A percentile compares a stretch with the other conserved stretches of the same genome.
These are phyloP conservation scores for Cordyceps fumosorosea DNA, from an alignment of 2,329 filamentous ascomycete species.

Conservation along the genomic window DNA sequence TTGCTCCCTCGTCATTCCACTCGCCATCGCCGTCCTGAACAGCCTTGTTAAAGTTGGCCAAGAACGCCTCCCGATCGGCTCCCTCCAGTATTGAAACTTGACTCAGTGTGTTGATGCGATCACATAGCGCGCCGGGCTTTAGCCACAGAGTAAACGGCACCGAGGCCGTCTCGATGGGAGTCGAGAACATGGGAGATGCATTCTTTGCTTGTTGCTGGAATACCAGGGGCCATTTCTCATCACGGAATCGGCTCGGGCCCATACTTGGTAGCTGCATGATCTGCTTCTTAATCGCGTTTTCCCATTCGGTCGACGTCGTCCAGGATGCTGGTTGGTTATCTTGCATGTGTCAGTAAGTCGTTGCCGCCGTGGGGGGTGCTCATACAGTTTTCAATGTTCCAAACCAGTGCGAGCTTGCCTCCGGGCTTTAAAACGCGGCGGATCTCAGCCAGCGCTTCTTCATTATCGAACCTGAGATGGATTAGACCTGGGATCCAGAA, in stretches of 20 bases:
- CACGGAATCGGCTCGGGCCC: slow-evolving; percentile 57
- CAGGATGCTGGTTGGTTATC: slow-evolving; percentile 58
- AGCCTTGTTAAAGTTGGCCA: slow-evolving; percentile 46
- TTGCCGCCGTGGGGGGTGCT: slow-evolving; percentile 10
- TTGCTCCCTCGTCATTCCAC: slow-evolving; percentile 54
- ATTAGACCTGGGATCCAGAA: not conserved
- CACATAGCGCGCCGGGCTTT: slow-evolving; percentile 54
- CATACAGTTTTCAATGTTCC: slow-evolving; percentile 68
- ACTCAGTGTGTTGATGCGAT: slow-evolving; percentile 58
- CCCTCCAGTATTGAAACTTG: slow-evolving; percentile 57
- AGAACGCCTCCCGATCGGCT: slow-evolving; percentile 41
- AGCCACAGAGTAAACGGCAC: slow-evolving; percentile 54
- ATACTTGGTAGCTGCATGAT: slow-evolving; percentile 47
- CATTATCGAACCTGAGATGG: slow-evolving; percentile 57
- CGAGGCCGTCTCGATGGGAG: slow-evolving; percentile 52
- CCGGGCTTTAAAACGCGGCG: slow-evolving; percentile 56
- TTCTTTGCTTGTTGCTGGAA: slow-evolving; percentile 53
- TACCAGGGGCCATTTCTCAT: slow-evolving; percentile 55
- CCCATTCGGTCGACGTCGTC: slow-evolving; percentile 53
- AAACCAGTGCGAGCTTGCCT: slow-evolving; percentile 58
- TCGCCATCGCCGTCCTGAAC: slow-evolving; percentile 47
- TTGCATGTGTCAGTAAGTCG: slow-evolving; percentile 22
- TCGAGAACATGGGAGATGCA: slow-evolving; percentile 45
- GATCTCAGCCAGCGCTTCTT: slow-evolving; percentile 58
- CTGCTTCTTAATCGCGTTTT: slow-evolving; percentile 53